A percentile compares a stretch with the other conserved stretches of the same genome.
These are phyloP conservation scores for Aspergillus olivimuriae DNA, from an alignment of 495 filamentous ascomycete species.

Conservation along the genomic window DNA sequence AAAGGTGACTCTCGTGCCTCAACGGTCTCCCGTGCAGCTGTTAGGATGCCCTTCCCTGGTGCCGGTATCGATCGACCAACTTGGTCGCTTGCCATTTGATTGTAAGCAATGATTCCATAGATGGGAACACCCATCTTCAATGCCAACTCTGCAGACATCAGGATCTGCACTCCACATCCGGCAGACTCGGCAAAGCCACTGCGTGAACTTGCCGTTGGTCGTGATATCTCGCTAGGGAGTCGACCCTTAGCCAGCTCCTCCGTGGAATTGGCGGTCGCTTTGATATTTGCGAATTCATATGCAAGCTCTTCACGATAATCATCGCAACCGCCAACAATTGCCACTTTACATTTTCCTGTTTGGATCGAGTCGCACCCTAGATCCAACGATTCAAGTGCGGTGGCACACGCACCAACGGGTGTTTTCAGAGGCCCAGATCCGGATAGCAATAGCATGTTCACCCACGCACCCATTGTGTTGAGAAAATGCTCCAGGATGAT, in stretches of 20 bases:
- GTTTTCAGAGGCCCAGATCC: slow-evolving; percentile 98
- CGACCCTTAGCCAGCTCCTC: slow-evolving; percentile 92
- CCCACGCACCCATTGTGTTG: slow-evolving; percentile 99
- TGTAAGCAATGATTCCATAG: slow-evolving; percentile 87
- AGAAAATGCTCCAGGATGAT: slow-evolving; percentile 99
- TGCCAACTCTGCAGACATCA: slow-evolving; percentile 91
- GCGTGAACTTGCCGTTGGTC: slow-evolving; percentile 90
- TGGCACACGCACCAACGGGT: slow-evolving; percentile 95
- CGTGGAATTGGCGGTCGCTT: slow-evolving; percentile 92
- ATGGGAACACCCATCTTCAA: slow-evolving; percentile 98
- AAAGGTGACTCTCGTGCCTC: slow-evolving; percentile 78
- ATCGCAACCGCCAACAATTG: slow-evolving; percentile 96
- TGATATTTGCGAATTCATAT: slow-evolving; percentile 99
- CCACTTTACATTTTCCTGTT: slow-evolving; percentile 90
- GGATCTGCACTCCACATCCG: slow-evolving; percentile 93
- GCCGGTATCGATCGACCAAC: slow-evolving; percentile 95
- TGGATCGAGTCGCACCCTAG: slow-evolving; percentile 96
- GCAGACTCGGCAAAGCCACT: slow-evolving; percentile 99
- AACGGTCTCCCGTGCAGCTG: slow-evolving; percentile 74
- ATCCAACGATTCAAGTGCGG: slow-evolving; percentile 92
- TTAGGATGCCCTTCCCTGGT: slow-evolving; percentile 92
- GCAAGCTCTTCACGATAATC: slow-evolving; percentile 98
- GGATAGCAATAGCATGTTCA: slow-evolving; percentile 96
- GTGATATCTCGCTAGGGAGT: slow-evolving; percentile 92
- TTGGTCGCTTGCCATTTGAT: slow-evolving; percentile 95